Conservation (phyloP, 768 basidiomycete genomes). For the Leccinum rimulosum region DNA sequence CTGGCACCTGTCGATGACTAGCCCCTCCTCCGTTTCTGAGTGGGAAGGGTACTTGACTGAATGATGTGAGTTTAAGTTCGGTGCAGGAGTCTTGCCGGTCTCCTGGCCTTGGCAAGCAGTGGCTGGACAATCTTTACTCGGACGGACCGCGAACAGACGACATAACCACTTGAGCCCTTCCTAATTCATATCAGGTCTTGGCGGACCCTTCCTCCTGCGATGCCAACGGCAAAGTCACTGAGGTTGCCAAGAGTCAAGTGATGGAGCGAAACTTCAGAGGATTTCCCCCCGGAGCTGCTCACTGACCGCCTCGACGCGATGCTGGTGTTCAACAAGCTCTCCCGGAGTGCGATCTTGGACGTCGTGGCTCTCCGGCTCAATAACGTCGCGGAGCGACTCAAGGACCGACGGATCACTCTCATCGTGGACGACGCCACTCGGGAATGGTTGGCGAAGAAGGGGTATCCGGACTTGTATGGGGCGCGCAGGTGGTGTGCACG, state of each 20-base stretch:
- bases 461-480: constrained; percentile 84
- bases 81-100: not conserved
- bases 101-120: too few relatives aligned
- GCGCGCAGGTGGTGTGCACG: constrained; percentile 80
- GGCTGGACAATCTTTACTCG: not conserved
- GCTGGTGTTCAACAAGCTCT: too few relatives aligned
- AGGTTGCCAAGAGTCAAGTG: too few relatives aligned
- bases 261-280: too few relatives aligned
- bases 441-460: constrained; percentile 69
- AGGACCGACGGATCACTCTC: constrained; percentile 64
- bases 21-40: not conserved
- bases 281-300: too few relatives aligned
- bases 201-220: constrained; percentile 26
- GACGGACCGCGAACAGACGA: too few relatives aligned
- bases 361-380: too few relatives aligned
- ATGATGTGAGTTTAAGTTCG: not conserved
- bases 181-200: too few relatives aligned
- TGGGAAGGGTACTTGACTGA: not conserved
- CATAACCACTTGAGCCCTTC: too few relatives aligned
- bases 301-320: too few relatives aligned
- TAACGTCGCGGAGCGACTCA: constrained; percentile 29
- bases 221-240: not conserved
- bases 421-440: constrained; percentile 63
- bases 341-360: too few relatives aligned
- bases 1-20: not conserved